A percentile compares a stretch with the other conserved stretches of the same genome.
Evolutionary conservation across 768 basidiomycete species (phyloP).

Genomic region (Suillus decipiens): DNA sequence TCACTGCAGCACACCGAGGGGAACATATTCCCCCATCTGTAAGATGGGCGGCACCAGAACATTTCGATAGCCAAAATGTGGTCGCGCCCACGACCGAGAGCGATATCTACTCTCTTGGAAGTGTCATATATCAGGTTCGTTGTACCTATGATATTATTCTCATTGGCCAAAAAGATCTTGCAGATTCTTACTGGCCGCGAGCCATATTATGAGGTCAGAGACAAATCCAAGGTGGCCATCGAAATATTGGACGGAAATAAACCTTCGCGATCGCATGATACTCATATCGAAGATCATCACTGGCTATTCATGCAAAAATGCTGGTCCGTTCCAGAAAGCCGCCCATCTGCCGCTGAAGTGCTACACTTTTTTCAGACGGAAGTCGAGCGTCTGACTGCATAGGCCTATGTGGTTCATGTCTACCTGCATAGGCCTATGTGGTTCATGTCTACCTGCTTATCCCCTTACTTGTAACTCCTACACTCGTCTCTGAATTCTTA

Average conservation of each 20-base stretch:
- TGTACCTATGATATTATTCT: neutral
- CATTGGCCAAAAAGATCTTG: neutral
- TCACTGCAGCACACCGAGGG: neutral
- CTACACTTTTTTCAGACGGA: neutral
- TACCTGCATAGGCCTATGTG: no score
- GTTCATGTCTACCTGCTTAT: neutral
- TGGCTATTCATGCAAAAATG: constrained; percentile 14
- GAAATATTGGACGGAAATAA: constrained; percentile 2
- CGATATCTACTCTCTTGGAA: constrained; percentile 13
- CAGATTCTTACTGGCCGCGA: constrained; percentile 12
- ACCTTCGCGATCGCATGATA: constrained; percentile 1
- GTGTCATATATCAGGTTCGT: constrained; percentile 9
- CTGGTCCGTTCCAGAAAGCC: constrained; percentile 5
- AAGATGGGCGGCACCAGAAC: constrained; percentile 14
- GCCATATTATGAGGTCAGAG: constrained; percentile 9
- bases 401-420: neutral
- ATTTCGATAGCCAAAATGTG: neutral
- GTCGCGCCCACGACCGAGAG: neutral
- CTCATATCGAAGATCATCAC: neutral
- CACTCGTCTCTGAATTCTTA: neutral
- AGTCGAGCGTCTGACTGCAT: neutral
- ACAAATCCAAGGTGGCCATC: neutral
- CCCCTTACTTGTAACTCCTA: neutral
- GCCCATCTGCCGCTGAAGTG: constrained; percentile 1
- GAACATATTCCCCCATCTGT: constrained; percentile 5